phyloP scores from a whole-genome alignment of 2,329 filamentous ascomycete species.

The Incumbomyces lentus region DNA sequence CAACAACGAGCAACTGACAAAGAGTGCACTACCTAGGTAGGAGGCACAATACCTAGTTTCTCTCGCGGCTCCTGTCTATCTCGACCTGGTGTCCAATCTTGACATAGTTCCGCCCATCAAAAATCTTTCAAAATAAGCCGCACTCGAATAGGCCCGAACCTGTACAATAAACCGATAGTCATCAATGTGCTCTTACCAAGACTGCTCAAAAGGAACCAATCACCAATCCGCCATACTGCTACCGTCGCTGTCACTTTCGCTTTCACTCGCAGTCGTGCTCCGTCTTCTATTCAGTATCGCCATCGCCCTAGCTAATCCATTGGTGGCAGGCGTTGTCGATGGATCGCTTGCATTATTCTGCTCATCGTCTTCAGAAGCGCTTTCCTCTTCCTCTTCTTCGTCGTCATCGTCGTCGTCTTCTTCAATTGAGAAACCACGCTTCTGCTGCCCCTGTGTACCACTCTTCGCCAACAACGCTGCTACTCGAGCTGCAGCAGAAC shows the following conservation, averaged over 20 bases:
- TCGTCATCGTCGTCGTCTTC: not conserved
- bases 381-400: slow-evolving; percentile 1
- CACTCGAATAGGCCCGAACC: no score
- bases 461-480: not conserved
- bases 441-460: not conserved
- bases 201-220: no score
- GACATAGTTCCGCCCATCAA: no score
- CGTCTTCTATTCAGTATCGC: not conserved
- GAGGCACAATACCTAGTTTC: no score
- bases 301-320: not conserved
- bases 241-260: slow-evolving; percentile 1
- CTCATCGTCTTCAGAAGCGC: not conserved
- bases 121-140: no score
- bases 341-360: not conserved
- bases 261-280: slow-evolving; percentile 1
- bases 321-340: not conserved
- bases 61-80: no score
- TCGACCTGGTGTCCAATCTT: no score
- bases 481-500: slow-evolving; percentile 4
- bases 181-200: no score
- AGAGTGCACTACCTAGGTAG: no score
- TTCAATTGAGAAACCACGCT: not conserved
- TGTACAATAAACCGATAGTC: no score
- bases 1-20: no score
- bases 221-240: not conserved